Conservation (phyloP, 768 basidiomycete species). For the Tulasnella calospora region DNA sequence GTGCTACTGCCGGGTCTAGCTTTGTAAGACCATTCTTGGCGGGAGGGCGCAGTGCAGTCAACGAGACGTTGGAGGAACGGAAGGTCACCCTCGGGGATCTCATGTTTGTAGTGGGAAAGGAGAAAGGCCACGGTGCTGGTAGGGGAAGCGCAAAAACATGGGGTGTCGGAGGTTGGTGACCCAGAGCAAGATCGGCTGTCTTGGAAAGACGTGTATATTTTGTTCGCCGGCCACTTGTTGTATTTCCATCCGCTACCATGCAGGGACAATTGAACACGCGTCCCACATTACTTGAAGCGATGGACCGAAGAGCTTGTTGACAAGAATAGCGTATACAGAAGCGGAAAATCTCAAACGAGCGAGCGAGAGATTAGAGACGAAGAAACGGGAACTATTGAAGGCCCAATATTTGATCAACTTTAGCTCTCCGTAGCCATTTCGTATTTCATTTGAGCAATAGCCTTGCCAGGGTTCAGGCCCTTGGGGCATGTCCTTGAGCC, state of each 20-base stretch:
- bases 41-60: conserved; percentile 34
- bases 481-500: conserved; percentile 96
- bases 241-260: neutral
- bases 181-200: neutral
- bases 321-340: conserved; percentile 1
- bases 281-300: neutral
- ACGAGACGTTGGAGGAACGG: conserved; percentile 54
- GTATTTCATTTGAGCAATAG: conserved; percentile 90
- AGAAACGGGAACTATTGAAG: neutral
- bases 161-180: conserved; percentile 33
- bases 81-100: conserved; percentile 71
- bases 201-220: neutral
- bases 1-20: conserved; percentile 24
- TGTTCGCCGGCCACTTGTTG: neutral
- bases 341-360: neutral
- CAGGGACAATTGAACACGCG: neutral
- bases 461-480: conserved; percentile 87
- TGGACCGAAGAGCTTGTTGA: neutral
- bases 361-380: conserved; percentile 1
- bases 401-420: neutral
- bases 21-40: conserved; percentile 21
- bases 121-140: conserved; percentile 78
- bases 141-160: conserved; percentile 68
- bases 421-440: conserved; percentile 64
- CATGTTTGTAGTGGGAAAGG: conserved; percentile 79